Conservation (phyloP, 768 basidiomycete genomes). For the Tylopilus sp. region DNA sequence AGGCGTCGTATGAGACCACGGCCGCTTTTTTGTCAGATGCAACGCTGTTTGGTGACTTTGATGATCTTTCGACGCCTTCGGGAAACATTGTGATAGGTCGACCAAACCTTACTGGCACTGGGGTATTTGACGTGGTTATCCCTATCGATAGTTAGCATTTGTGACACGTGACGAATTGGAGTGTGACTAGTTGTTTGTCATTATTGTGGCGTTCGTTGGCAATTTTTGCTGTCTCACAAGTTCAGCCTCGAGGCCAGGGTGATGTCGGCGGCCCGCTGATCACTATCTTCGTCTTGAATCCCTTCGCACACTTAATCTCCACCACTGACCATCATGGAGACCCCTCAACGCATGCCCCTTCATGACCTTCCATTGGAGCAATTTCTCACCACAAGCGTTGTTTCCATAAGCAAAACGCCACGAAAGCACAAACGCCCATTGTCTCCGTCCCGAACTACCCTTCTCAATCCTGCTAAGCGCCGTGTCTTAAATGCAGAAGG, state of each 20-base stretch:
- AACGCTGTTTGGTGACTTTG: conserved; percentile 92
- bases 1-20: conserved; percentile 97
- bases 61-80: conserved; percentile 86
- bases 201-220: conserved; percentile 19
- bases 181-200: conserved; percentile 20
- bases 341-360: conserved; percentile 45
- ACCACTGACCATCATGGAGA: conserved; percentile 20
- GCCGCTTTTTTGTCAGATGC: conserved; percentile 92
- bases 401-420: conserved; percentile 18
- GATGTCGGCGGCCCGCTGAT: conserved; percentile 27
- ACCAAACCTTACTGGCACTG: conserved; percentile 87
- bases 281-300: conserved; percentile 13
- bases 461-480: conserved; percentile 65
- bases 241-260: conserved; percentile 20
- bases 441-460: conserved; percentile 49
- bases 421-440: conserved; percentile 56
- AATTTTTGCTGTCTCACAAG: conserved; percentile 16
- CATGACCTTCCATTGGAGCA: conserved; percentile 57
- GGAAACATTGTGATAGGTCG: conserved; percentile 89
- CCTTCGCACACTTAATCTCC: background rate
- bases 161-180: conserved; percentile 18
- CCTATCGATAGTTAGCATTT: conserved; percentile 21
- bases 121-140: conserved; percentile 86
- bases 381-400: conserved; percentile 41
- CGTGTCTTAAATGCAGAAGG: conserved; percentile 59